These are phyloP conservation scores for Tylopilus subfusipes DNA, from an alignment of 768 basidiomycete species.

Conservation along the genomic window DNA sequence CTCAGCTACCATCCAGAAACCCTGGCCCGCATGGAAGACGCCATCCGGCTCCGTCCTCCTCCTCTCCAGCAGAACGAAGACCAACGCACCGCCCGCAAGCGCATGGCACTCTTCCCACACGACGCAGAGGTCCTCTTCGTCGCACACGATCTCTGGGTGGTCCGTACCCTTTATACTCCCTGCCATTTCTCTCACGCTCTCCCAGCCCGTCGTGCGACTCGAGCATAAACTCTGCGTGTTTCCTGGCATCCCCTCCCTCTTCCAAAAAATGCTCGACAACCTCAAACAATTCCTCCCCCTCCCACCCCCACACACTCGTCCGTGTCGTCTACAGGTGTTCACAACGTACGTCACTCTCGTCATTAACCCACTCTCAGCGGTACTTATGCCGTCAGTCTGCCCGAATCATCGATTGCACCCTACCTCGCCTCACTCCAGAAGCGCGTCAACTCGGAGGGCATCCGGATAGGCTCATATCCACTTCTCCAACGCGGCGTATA, in stretches of 20 bases:
- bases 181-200: background rate
- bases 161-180: constrained; percentile 36
- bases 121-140: constrained; percentile 78
- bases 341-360: constrained; percentile 52
- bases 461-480: constrained; percentile 82
- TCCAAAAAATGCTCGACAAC: constrained; percentile 74
- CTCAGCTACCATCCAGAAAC: constrained; percentile 79
- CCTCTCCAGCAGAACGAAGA: constrained; percentile 59
- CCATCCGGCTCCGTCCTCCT: constrained; percentile 37
- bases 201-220: constrained; percentile 79
- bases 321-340: constrained; percentile 77
- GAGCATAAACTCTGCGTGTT: constrained; percentile 86
- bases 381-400: constrained; percentile 36
- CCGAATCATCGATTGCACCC: constrained; percentile 86
- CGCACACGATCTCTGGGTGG: constrained; percentile 80
- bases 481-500: constrained; percentile 58
- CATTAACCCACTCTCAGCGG: background rate
- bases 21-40: constrained; percentile 63
- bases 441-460: constrained; percentile 67
- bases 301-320: constrained; percentile 70
- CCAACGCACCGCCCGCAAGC: constrained; percentile 69
- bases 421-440: constrained; percentile 77
- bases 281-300: constrained; percentile 74
- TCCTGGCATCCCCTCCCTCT: constrained; percentile 85
- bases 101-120: constrained; percentile 90